These are phyloP conservation scores for Debaryomycetaceae sp. DNA, from an alignment of 1,139 yeast genomes.

Conservation along the genomic window DNA sequence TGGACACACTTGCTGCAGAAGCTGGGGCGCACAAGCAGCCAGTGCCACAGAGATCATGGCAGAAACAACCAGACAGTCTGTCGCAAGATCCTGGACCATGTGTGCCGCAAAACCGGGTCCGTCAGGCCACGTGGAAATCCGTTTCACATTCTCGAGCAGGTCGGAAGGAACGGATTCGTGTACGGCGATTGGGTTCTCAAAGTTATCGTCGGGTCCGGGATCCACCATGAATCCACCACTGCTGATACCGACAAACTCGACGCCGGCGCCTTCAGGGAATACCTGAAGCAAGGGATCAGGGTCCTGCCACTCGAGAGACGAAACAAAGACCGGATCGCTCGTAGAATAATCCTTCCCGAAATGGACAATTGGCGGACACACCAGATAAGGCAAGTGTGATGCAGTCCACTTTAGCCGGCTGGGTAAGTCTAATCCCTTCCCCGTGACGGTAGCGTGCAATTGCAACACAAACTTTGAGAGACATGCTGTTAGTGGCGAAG, in stretches of 20 bases:
- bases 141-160: too few relatives aligned
- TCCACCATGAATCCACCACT: too few relatives aligned
- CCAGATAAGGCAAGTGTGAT: constrained; percentile 1
- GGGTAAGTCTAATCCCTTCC: neutral
- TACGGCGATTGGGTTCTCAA: too few relatives aligned
- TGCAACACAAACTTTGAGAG: neutral
- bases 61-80: constrained; percentile 74
- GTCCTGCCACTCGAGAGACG: constrained; percentile 3
- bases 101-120: too few relatives aligned
- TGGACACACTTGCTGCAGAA: constrained; percentile 15
- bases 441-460: neutral
- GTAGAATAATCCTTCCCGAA: constrained; percentile 10
- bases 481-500: neutral
- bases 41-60: constrained; percentile 38
- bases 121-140: too few relatives aligned
- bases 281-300: constrained; percentile 4
- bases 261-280: constrained; percentile 12
- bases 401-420: neutral
- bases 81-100: constrained; percentile 51
- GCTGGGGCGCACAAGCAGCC: constrained; percentile 4
- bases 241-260: constrained; percentile 7
- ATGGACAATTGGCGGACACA: constrained; percentile 26
- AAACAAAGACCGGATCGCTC: constrained; percentile 3
- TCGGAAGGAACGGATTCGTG: too few relatives aligned
- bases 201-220: too few relatives aligned